Conservation (phyloP, 2,329 filamentous ascomycete species). For the Fusarium sp. region DNA sequence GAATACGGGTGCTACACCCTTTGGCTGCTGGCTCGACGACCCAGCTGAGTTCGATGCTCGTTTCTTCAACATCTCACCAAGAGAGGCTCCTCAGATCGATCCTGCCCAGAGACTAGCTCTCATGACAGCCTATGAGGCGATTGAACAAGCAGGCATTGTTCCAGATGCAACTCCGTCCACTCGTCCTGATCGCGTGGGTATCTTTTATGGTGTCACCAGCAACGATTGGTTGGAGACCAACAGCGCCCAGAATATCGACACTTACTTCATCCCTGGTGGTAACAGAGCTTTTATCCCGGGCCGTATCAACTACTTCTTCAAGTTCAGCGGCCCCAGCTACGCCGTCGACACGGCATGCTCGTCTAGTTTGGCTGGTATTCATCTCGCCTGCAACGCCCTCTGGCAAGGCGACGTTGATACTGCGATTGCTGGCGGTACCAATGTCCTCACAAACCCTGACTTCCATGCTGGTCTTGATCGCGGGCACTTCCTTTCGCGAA, state of each 20-base stretch:
- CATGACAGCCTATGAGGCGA: slow-evolving; percentile 75
- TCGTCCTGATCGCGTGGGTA: slow-evolving; percentile 70
- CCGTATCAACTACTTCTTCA: slow-evolving; percentile 83
- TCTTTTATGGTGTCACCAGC: slow-evolving; percentile 81
- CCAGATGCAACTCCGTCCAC: slow-evolving; percentile 74
- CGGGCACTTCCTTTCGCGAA: slow-evolving; percentile 72
- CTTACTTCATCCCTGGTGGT: slow-evolving; percentile 63
- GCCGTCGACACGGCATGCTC: slow-evolving; percentile 85
- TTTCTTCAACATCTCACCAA: slow-evolving; percentile 79
- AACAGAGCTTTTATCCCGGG: slow-evolving; percentile 65
- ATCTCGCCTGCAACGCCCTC: slow-evolving; percentile 76
- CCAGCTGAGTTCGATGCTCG: slow-evolving; percentile 75
- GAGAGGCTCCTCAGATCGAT: slow-evolving; percentile 61
- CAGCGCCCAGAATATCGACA: slow-evolving; percentile 74
- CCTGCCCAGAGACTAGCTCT: slow-evolving; percentile 75
- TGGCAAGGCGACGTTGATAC: slow-evolving; percentile 82
- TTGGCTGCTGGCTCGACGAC: slow-evolving; percentile 68
- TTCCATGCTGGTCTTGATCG: slow-evolving; percentile 73
- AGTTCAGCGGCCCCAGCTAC: slow-evolving; percentile 79
- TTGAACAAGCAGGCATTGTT: slow-evolving; percentile 76
- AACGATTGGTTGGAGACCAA: slow-evolving; percentile 87
- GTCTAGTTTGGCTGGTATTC: slow-evolving; percentile 78
- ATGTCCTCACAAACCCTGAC: slow-evolving; percentile 75
- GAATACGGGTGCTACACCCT: slow-evolving; percentile 65
- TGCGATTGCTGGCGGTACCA: slow-evolving; percentile 82